These are phyloP conservation scores for Cicer chorassanicum DNA, from an alignment of 306 rosid species.

Conservation along the genomic window DNA sequence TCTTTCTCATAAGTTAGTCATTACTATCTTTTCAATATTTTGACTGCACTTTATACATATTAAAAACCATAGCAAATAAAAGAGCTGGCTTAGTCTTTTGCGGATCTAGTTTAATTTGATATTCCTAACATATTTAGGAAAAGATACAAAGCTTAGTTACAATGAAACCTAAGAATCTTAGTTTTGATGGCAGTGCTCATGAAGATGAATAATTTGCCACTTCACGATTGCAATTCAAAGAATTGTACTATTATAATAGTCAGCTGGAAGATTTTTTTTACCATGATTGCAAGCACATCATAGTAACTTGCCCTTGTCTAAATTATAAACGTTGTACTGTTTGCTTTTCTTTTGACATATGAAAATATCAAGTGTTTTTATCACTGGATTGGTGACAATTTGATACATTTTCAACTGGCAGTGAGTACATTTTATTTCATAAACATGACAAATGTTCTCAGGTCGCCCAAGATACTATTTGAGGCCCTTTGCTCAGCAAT, in stretches of 20 bases:
- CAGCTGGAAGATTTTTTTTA: background rate
- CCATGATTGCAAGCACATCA: background rate
- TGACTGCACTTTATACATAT: constrained; percentile 19
- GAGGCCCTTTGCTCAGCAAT: background rate
- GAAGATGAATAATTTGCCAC: constrained; percentile 13
- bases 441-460: background rate
- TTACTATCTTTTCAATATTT: constrained; percentile 43
- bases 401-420: background rate
- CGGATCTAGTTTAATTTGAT: background rate
- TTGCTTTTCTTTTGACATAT: constrained; percentile 10
- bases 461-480: background rate
- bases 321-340: background rate
- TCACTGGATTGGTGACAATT: background rate
- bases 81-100: constrained; percentile 1
- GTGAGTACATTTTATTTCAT: constrained; percentile 18
- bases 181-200: background rate
- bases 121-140: background rate
- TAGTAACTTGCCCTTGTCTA: background rate
- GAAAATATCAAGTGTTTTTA: constrained; percentile 12
- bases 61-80: constrained; percentile 37
- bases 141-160: background rate
- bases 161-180: background rate
- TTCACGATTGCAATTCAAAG: background rate
- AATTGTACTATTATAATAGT: background rate
- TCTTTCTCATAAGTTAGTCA: constrained; percentile 27